Evolutionary conservation across 1,139 yeast genomes (phyloP).

Genomic region (Pichia sp.): DNA sequence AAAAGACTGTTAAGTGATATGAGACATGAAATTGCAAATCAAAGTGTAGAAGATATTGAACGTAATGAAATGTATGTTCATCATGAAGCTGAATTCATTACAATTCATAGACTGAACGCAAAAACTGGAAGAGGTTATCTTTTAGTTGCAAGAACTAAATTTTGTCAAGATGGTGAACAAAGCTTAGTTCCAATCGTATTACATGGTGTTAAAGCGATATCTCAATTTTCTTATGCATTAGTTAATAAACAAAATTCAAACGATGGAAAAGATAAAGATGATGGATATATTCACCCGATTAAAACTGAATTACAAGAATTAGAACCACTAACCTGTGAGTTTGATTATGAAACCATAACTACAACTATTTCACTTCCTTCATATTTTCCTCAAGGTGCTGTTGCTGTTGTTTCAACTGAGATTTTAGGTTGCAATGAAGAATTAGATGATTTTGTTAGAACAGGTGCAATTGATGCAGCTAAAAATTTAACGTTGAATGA

Average conservation of each 20-base stretch:
- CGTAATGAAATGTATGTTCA: constrained; percentile 93
- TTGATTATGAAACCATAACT: constrained; percentile 35
- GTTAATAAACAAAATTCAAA: constrained; percentile 44
- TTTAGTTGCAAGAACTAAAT: constrained; percentile 81
- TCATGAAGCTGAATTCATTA: constrained; percentile 87
- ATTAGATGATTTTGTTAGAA: constrained; percentile 57
- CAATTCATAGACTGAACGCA: constrained; percentile 82
- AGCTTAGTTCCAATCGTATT: constrained; percentile 53
- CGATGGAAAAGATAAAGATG: constrained; percentile 19
- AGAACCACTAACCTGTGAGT: constrained; percentile 43
- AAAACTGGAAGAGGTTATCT: constrained; percentile 86
- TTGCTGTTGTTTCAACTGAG: constrained; percentile 72
- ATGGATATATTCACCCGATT: constrained; percentile 44
- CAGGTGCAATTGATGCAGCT: constrained; percentile 75
- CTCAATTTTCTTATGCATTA: constrained; percentile 56
- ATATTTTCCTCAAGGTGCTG: constrained; percentile 81
- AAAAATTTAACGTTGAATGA: constrained; percentile 55
- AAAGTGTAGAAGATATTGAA: constrained; percentile 55
- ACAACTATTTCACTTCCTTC: constrained; percentile 52
- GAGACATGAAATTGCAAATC: constrained; percentile 55
- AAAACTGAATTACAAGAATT: constrained; percentile 59
- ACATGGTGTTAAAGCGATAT: constrained; percentile 59
- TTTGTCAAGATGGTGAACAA: constrained; percentile 44
- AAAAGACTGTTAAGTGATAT: constrained; percentile 56
- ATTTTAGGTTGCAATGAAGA: constrained; percentile 50